Conservation (phyloP, 345 rosid genomes). For the Acer campestre region DNA sequence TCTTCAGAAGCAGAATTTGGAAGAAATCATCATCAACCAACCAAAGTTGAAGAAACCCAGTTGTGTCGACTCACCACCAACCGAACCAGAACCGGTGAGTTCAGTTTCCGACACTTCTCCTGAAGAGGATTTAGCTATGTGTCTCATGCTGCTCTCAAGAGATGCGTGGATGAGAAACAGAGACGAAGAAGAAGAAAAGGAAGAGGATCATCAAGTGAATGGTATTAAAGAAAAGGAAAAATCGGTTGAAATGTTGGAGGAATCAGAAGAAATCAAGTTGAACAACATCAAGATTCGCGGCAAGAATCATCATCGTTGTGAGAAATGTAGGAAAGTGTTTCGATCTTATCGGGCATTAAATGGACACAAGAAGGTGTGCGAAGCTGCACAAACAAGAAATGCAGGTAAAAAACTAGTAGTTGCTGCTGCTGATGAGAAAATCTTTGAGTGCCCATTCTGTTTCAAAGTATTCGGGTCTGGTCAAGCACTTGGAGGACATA, state of each 20-base stretch:
- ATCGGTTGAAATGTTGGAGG: slow-evolving; percentile 27
- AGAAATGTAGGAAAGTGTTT: slow-evolving; percentile 55
- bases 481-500: slow-evolving; percentile 85
- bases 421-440: slow-evolving; percentile 22
- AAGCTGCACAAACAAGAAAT: slow-evolving; percentile 23
- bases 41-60: slow-evolving; percentile 25
- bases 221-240: slow-evolving; percentile 20
- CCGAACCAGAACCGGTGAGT: slow-evolving; percentile 81
- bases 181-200: slow-evolving; percentile 13
- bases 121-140: slow-evolving; percentile 84
- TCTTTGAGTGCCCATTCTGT: slow-evolving; percentile 67
- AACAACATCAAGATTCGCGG: slow-evolving; percentile 25
- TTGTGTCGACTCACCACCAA: slow-evolving; percentile 28
- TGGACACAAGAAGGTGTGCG: slow-evolving; percentile 45
- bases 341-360: slow-evolving; percentile 60
- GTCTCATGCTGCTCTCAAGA: slow-evolving; percentile 94
- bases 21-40: slow-evolving; percentile 12
- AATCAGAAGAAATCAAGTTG: slow-evolving; percentile 37
- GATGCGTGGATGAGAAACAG: slow-evolving; percentile 60
- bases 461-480: slow-evolving; percentile 66
- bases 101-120: slow-evolving; percentile 71
- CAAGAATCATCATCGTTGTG: slow-evolving; percentile 41
- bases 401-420: slow-evolving; percentile 17
- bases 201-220: slow-evolving; percentile 9
- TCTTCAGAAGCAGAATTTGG: slow-evolving; percentile 19